Evolutionary conservation across 495 filamentous ascomycete genomes (phyloP), one percentile per base, ranked within the genome.

Genomic region (Daldinia decipiens): DNA sequence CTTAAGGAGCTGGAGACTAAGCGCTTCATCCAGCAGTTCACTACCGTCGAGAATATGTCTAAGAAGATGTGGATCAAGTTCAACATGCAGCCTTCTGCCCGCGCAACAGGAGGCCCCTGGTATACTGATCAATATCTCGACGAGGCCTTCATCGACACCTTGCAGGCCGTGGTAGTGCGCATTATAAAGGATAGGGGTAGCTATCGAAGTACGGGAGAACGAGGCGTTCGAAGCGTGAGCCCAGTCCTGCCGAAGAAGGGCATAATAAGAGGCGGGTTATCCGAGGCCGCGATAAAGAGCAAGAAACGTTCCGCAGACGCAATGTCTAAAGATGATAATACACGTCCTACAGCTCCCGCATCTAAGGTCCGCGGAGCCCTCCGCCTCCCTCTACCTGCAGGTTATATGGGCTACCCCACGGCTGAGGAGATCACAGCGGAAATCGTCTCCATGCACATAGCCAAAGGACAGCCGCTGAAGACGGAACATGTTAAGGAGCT

Each of bases 81-180:
- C 56, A 84, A 86, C 60, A 81, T 97, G 26, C 84, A 86, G 13
- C 95, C 96, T 2, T 91, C 89, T 39, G 94, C 97, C 38, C 91
- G 95, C 52, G 89, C 94, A 19, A 96, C 93, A 0, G 96, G 95
- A 43, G 95, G 96, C 5, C 90, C 92, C 17, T 99, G 94, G 92
- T 98, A 93, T 73, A 94, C 91, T 21, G 92, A 97, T 56, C 91
- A 91, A 7, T 91, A 91, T 40, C 85, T 98, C 3, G 95, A 99
- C 76, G 87, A 90, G 39, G 90, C 91, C 52, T 94, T 99, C 76
- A 93, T 98, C 74, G 87, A 90, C 24, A 85, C 82, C 34, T 82
- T 96, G 13, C 83, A 89, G 32, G 82, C 84, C 3, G 87, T 90
- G 11, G 77, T 97, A 17, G 88, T 92, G 68, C 86, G 87, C 62